Evolutionary conservation across 495 filamentous ascomycete genomes (phyloP).

Genomic region (Tuber borchii): DNA sequence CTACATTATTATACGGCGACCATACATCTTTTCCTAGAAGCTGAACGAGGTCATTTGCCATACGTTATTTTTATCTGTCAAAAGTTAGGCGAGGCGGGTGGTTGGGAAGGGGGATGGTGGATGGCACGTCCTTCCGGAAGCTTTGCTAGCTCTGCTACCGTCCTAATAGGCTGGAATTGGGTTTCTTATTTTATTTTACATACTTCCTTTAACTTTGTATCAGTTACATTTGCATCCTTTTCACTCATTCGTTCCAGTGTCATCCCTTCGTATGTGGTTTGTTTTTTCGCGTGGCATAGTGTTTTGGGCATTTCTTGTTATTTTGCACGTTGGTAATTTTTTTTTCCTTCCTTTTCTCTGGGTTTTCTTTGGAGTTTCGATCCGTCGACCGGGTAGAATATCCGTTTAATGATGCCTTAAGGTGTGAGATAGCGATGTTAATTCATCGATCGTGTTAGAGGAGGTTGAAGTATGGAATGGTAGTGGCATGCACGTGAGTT

Average conservation of each 20-base stretch:
- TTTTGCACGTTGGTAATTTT: slow-evolving; percentile 27
- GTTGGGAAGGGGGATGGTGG: slow-evolving; percentile 13
- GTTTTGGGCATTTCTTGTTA: slow-evolving; percentile 31
- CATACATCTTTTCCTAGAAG: slow-evolving; percentile 34
- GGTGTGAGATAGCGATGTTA: slow-evolving; percentile 5
- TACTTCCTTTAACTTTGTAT: slow-evolving; percentile 39
- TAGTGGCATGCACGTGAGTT: slow-evolving; percentile 1
- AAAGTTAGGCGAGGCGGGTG: slow-evolving; percentile 11
- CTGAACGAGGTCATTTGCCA: slow-evolving; percentile 28
- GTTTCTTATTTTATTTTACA: slow-evolving; percentile 31
- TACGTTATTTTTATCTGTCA: slow-evolving; percentile 31
- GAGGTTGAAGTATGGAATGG: slow-evolving; percentile 1
- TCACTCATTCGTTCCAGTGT: slow-evolving; percentile 34
- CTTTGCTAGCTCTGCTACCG: slow-evolving; percentile 12
- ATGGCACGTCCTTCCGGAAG: slow-evolving; percentile 17
- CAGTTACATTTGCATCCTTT: slow-evolving; percentile 37
- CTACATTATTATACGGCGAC: slow-evolving; percentile 28
- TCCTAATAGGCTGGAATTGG: slow-evolving; percentile 5
- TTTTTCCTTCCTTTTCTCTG: slow-evolving; percentile 25
- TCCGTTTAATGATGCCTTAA: slow-evolving; percentile 34
- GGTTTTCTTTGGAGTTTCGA: slow-evolving; percentile 30
- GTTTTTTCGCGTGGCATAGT: slow-evolving; percentile 39
- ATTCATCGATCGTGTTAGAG: background rate
- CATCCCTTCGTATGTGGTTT: slow-evolving; percentile 30
- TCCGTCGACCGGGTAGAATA: slow-evolving; percentile 38